phyloP scores from a whole-genome alignment of 2,329 filamentous ascomycete genomes.

The Coniochaeta hoffmannii region DNA sequence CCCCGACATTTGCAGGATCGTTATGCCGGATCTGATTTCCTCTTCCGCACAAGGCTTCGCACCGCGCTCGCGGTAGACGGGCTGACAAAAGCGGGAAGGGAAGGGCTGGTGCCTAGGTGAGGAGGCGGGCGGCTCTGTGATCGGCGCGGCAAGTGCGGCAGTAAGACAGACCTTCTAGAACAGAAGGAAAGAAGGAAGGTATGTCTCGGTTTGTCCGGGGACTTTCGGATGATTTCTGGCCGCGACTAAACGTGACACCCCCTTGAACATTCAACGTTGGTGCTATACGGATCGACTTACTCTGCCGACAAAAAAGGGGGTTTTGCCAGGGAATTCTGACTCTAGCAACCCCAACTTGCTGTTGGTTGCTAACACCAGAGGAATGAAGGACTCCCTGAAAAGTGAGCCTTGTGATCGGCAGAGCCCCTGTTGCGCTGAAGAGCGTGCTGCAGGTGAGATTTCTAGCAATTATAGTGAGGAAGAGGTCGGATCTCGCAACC shows the following conservation, averaged over 20 bases:
- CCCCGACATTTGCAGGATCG: neutral
- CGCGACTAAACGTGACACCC: no score
- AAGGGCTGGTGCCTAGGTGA: neutral
- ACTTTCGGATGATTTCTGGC: neutral
- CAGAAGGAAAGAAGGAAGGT: no score
- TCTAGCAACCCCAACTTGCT: neutral
- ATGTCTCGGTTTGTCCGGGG: neutral
- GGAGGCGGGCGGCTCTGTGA: neutral
- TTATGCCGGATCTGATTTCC: neutral
- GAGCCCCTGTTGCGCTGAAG: neutral
- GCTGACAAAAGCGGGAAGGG: neutral
- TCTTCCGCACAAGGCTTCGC: neutral
- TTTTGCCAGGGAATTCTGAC: neutral
- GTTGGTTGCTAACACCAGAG: neutral
- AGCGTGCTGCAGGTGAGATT: neutral
- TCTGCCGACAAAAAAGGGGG: no score
- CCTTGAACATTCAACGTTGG: no score
- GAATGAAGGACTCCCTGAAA: neutral
- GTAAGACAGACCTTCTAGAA: neutral
- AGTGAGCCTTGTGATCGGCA: neutral
- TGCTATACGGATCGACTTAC: no score
- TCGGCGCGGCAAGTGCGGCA: neutral
- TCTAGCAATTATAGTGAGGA: neutral
- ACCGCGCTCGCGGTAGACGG: no score
- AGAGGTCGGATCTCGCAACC: neutral